phyloP scores from a whole-genome alignment of 805 yeast genomes.

The Candida endomychidarum region DNA sequence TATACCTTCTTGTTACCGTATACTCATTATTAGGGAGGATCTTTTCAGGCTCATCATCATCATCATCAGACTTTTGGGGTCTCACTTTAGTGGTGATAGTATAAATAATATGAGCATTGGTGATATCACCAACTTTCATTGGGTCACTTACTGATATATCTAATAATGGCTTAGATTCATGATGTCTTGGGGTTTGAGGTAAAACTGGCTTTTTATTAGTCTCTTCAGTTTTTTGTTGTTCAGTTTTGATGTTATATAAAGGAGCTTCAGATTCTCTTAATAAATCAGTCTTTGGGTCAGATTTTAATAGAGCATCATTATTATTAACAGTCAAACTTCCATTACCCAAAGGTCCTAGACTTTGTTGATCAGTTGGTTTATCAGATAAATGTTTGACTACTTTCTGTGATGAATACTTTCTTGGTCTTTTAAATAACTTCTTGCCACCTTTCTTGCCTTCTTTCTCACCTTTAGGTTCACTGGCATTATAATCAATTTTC shows the following conservation, averaged over 20 bases:
- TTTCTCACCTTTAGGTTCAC: conserved; percentile 6
- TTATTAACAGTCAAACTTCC: conserved; percentile 13
- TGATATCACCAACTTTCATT: conserved; percentile 83
- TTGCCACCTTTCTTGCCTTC: conserved; percentile 15
- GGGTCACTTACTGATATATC: conserved; percentile 87
- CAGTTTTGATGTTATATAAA: conserved; percentile 41
- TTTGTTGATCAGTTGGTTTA: background rate
- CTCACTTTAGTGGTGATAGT: conserved; percentile 65
- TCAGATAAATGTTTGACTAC: conserved; percentile 29
- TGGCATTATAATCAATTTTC: background rate
- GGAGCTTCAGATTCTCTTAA: conserved; percentile 55
- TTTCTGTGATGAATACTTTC: conserved; percentile 29
- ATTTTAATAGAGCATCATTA: conserved; percentile 21
- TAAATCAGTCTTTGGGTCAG: conserved; percentile 27
- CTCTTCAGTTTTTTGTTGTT: conserved; percentile 5
- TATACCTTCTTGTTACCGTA: conserved; percentile 76
- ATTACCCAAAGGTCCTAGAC: conserved; percentile 29
- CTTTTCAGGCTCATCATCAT: conserved; percentile 33
- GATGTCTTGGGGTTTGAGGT: conserved; percentile 12
- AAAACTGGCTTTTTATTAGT: background rate
- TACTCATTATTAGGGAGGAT: conserved; percentile 1
- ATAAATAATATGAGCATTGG: conserved; percentile 87
- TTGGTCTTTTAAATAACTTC: conserved; percentile 29
- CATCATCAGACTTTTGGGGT: conserved; percentile 32
- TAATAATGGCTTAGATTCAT: conserved; percentile 32